Evolutionary conservation across 495 filamentous ascomycete species (phyloP), one percentile per base, ranked within the genome.

Genomic region (Parmelia sp.): DNA sequence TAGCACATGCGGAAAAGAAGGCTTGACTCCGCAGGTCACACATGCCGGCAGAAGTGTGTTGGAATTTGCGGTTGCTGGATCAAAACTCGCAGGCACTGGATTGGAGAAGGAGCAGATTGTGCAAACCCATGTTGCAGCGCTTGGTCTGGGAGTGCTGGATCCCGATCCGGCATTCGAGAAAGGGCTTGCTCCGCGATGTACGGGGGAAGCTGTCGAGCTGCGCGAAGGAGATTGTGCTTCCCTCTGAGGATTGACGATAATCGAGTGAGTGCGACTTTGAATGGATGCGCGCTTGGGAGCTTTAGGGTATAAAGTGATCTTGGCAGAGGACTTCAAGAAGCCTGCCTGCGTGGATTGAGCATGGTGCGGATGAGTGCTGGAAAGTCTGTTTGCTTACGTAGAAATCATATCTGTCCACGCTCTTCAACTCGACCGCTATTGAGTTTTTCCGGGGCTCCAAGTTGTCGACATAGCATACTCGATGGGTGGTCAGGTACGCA

Each of bases 61-160:
- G 14, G 84, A 82, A 58, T 82, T 93, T 14, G 89, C 89, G 4
- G 88, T 87, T 3, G 86, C 79, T 0, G 90, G 86, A 64, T 96
- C 92, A 70, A 97, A 97, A 71, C 96, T 96, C 21, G 89, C 89
- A 1, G 94, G 92, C 3, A 97, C 84, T 0, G 90, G 88, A 70
- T 99, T 99, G n/a, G 94, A 95, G 72, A 96, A 93, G 53, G 90
- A 91, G 77, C 94, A 98, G 71, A 98, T 97, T 4, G 90, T 88
- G 77, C 95, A 98, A 55, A 98, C 86, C 94, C 94, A 98, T n/a
- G 92, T 96, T 6, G 89, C 92, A 70, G 78, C 83, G 49, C 75
- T 67, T 17, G 71, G 70, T 42, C 75, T 73, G 10, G 74, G 70
- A 36, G 76, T 66, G 12, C 77, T 71, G 45, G 80, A 73, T 9